A percentile compares a stretch with the other conserved stretches of the same genome.
Evolutionary conservation across 345 rosid species (phyloP).

Genomic region (Erysimum cheiranthoides): DNA sequence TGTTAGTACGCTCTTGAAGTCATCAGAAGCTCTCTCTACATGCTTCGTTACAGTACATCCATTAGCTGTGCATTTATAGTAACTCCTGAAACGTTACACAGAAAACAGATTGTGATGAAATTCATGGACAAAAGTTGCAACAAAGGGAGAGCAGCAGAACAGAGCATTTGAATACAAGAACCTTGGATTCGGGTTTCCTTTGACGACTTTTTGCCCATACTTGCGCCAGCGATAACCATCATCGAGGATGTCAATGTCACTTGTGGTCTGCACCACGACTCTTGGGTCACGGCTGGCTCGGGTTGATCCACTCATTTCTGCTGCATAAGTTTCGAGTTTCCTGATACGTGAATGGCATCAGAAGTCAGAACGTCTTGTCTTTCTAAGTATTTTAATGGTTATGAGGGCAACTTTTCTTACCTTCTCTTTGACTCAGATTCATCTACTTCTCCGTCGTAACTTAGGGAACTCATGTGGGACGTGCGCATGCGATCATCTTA

Average conservation of each 20-base stretch:
- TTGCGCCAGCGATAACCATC: conserved; percentile 95
- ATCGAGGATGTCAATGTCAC: conserved; percentile 79
- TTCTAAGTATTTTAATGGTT: conserved; percentile 2
- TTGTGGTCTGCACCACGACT: conserved; percentile 70
- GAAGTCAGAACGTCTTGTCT: conserved; percentile 16
- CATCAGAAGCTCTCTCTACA: conserved; percentile 96
- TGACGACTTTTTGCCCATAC: conserved; percentile 84
- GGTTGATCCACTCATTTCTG: conserved; percentile 83
- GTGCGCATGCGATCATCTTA: conserved; percentile 60
- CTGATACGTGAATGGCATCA: conserved; percentile 48
- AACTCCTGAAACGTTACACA: conserved; percentile 67
- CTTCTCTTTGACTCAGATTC: conserved; percentile 93
- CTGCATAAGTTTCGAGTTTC: conserved; percentile 70
- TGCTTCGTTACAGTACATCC: conserved; percentile 93
- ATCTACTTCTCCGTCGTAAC: conserved; percentile 62
- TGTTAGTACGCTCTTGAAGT: conserved; percentile 82
- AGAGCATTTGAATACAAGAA: conserved; percentile 24
- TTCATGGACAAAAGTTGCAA: conserved; percentile 14
- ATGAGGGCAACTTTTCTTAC: conserved; percentile 43
- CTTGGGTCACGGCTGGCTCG: conserved; percentile 70
- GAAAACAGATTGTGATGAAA: conserved; percentile 7
- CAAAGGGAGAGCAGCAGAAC: conserved; percentile 3
- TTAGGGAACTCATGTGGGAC: conserved; percentile 61
- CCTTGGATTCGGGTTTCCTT: conserved; percentile 86
- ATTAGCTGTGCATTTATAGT: conserved; percentile 89